Evolutionary conservation across 2,329 filamentous ascomycete species (phyloP).

Genomic region (Colletotrichum gigasporum): DNA sequence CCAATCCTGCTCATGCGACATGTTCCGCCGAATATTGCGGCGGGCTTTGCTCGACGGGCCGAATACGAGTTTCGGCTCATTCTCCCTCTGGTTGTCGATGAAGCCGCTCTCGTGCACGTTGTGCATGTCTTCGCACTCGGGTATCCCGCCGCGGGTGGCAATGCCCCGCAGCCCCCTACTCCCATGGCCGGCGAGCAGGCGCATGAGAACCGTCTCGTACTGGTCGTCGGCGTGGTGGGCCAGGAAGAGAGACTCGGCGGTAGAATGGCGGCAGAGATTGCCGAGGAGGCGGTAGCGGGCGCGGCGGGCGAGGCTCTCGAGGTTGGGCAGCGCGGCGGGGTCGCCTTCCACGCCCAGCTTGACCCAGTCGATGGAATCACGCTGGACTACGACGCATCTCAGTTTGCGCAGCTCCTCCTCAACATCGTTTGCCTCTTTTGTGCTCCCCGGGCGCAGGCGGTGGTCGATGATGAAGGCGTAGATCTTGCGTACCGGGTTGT

Average conservation of each 20-base stretch:
- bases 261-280: conserved; percentile 59
- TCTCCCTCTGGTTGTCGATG: conserved; percentile 53
- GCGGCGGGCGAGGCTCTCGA: conserved; percentile 81
- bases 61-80: conserved; percentile 50
- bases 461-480: conserved; percentile 67
- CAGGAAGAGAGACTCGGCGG: conserved; percentile 72
- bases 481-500: conserved; percentile 53
- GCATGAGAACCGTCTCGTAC: conserved; percentile 87
- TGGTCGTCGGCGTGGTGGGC: conserved; percentile 93
- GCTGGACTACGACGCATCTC: conserved; percentile 39
- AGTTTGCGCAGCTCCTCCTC: conserved; percentile 46
- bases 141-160: conserved; percentile 71
- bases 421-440: conserved; percentile 61
- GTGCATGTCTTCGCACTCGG: conserved; percentile 82
- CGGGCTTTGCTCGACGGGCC: conserved; percentile 40
- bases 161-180: conserved; percentile 81
- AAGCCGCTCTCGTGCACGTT: conserved; percentile 75
- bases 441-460: conserved; percentile 61
- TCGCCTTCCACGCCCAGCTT: conserved; percentile 39
- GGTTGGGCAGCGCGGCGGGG: conserved; percentile 59
- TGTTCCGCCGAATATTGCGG: conserved; percentile 34
- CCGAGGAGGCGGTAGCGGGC: conserved; percentile 80
- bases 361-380: conserved; percentile 60
- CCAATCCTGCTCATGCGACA: conserved; percentile 36
- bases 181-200: conserved; percentile 73